These are phyloP conservation scores for Candida palmyrensis DNA, from an alignment of 805 yeast species.

Conservation along the genomic window DNA sequence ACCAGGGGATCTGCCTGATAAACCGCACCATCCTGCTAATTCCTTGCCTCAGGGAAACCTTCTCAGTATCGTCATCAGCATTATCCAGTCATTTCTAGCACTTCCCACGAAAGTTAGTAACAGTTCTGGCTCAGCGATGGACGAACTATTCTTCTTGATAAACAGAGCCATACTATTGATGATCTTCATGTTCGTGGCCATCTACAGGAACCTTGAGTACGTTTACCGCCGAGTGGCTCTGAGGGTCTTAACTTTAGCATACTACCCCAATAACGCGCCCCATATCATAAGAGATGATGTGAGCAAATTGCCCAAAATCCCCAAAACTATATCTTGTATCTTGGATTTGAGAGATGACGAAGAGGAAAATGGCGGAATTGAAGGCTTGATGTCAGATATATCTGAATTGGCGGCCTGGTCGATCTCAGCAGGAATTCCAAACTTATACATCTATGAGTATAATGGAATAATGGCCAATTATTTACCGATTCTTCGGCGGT, in stretches of 20 bases:
- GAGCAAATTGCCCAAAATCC: slow-evolving; percentile 65
- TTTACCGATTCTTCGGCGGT: slow-evolving; percentile 48
- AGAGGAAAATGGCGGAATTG: slow-evolving; percentile 85
- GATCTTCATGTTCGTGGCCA: slow-evolving; percentile 52
- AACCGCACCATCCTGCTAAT: slow-evolving; percentile 3
- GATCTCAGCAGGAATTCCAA: slow-evolving; percentile 77
- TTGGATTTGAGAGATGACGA: slow-evolving; percentile 67
- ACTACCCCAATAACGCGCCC: slow-evolving; percentile 70
- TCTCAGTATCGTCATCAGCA: not conserved
- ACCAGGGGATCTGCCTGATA: too few species aligned
- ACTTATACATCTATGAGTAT: slow-evolving; percentile 71
- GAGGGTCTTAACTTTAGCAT: slow-evolving; percentile 56
- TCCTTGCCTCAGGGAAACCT: slow-evolving; percentile 1
- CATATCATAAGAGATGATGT: slow-evolving; percentile 84
- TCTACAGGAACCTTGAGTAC: slow-evolving; percentile 48
- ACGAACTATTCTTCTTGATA: slow-evolving; percentile 19
- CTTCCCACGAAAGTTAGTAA: not conserved
- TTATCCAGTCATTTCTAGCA: not conserved
- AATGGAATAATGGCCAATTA: slow-evolving; percentile 59
- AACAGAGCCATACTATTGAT: slow-evolving; percentile 47
- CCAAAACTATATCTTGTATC: slow-evolving; percentile 72
- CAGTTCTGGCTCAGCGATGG: not conserved
- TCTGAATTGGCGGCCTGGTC: slow-evolving; percentile 85
- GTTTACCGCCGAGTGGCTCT: slow-evolving; percentile 49
- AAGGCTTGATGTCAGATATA: slow-evolving; percentile 71